Base-by-base conservation (phyloP, 164 flowering plant genomes). In the Taxillus chinensis region DNA sequence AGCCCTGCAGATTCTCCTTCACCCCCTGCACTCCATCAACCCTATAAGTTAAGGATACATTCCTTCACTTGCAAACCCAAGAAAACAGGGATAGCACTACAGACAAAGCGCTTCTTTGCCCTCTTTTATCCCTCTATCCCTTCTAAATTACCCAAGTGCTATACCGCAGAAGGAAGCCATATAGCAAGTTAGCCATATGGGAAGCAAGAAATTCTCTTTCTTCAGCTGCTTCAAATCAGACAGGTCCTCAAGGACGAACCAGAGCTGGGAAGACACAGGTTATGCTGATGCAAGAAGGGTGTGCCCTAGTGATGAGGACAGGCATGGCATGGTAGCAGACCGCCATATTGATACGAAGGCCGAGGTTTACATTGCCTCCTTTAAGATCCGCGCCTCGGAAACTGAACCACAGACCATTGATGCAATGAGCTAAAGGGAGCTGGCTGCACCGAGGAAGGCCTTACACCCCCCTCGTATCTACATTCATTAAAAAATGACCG, bases 231-330 rank as follows among this genome's bases (percentile, higher is more conserved):
- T 71, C 53, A 60, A 60, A 57, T 39, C 70, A 16, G 72, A 72
- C 71, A 76, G 63, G 59, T 39, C 70, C 5, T 59, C 52, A 39
- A 66, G 63, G 45, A 13, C 12, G 4, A 57, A 68, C 1, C 69
- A 75, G 41, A 45, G 41, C 45, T 8, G 7, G 5, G 58, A 55
- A 64, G 75, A 73, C 37, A 76, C 75, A 10, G 60, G 4, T 37
- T 52, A 69, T 14, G 64, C 51, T 11, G 49, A 49, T 41, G 42
- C 54, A 54, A 43, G 68, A n/a, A 70, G 46, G 54, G 60, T 73
- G n/a, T 70, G 69, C 48, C 66, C 79, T 2, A 75, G 79, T 39
- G 79, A 78, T 5, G 71, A 78, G 16, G 81, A 78, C 67, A 78
- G 51, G 60, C 67, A 73, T 3, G 39, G 65, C 3, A 73, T 75